phyloP scores from a whole-genome alignment of 1,284 basidiomycete species.

The Fomitiporia mediterranea region DNA sequence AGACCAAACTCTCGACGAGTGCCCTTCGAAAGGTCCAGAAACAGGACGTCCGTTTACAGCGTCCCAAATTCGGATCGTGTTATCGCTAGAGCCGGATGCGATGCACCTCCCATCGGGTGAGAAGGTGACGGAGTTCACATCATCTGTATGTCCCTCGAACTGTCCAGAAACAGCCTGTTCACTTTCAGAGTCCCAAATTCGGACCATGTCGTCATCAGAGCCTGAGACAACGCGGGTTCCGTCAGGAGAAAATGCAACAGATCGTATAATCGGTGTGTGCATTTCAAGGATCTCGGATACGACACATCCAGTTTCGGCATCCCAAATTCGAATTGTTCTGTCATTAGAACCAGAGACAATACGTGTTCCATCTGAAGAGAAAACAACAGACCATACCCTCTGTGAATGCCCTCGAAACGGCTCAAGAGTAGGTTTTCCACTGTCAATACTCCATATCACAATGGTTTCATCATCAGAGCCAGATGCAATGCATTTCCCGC shows the following conservation, averaged over 20 bases:
- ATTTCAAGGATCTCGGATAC: too few species aligned
- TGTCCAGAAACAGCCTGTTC: not conserved
- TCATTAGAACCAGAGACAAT: constrained; percentile 2
- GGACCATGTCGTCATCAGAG: constrained; percentile 5
- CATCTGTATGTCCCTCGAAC: constrained; percentile 20
- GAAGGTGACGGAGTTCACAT: constrained; percentile 21
- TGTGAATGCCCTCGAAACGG: not conserved
- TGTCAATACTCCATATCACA: too few species aligned
- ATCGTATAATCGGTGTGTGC: not conserved
- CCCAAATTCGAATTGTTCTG: too few species aligned
- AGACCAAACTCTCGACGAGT: not conserved
- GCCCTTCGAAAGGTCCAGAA: not conserved
- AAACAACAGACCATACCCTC: constrained; percentile 1
- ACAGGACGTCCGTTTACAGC: not conserved
- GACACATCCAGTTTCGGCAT: too few species aligned
- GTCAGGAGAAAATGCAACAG: constrained; percentile 12
- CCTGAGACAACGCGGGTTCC: constrained; percentile 10
- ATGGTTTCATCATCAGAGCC: too few species aligned
- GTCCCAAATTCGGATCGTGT: constrained; percentile 13
- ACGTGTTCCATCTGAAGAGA: not conserved
- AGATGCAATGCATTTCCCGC: too few species aligned
- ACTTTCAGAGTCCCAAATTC: constrained; percentile 24
- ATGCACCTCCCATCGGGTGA: not conserved
- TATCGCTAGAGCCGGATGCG: constrained; percentile 10
- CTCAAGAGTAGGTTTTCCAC: too few species aligned